phyloP scores from a whole-genome alignment of 495 filamentous ascomycete genomes.

The Aspergillus nidulans region DNA sequence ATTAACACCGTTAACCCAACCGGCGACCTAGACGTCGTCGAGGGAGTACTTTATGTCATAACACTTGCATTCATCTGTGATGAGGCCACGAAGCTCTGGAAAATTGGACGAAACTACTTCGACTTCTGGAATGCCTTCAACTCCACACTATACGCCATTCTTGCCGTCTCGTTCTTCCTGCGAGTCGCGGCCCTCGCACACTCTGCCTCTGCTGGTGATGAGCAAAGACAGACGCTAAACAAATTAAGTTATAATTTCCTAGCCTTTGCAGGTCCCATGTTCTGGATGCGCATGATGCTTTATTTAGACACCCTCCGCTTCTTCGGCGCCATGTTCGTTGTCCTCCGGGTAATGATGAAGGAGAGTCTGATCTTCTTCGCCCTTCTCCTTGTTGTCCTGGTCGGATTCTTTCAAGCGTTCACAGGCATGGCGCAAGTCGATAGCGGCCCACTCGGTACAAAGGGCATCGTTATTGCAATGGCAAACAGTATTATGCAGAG shows the following conservation, averaged over 20 bases:
- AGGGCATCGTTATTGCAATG: constrained; percentile 85
- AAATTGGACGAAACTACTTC: constrained; percentile 82
- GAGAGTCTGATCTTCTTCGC: constrained; percentile 97
- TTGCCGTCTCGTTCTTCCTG: constrained; percentile 70
- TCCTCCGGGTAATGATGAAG: constrained; percentile 98
- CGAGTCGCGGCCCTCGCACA: constrained; percentile 74
- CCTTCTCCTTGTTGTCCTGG: constrained; percentile 75
- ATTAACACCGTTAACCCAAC: constrained; percentile 84
- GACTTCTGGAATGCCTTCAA: constrained; percentile 98
- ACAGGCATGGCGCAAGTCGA: constrained; percentile 88
- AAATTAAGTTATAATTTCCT: constrained; percentile 84
- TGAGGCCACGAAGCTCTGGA: constrained; percentile 83
- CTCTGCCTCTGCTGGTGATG: constrained; percentile 42
- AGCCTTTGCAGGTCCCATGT: constrained; percentile 91
- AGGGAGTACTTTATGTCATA: constrained; percentile 82
- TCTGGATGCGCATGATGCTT: constrained; percentile 89
- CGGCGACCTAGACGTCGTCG: constrained; percentile 80
- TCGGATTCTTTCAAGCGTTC: constrained; percentile 93
- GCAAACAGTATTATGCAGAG: constrained; percentile 82
- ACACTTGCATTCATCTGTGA: constrained; percentile 91
- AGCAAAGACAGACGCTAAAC: constrained; percentile 62
- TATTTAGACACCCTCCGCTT: constrained; percentile 93
- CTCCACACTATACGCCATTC: constrained; percentile 67
- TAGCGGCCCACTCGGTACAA: constrained; percentile 53
- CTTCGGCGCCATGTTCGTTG: constrained; percentile 96